Evolutionary conservation across 202 grass and related monocot genomes (phyloP).

Genomic region (Panicum hallii): DNA sequence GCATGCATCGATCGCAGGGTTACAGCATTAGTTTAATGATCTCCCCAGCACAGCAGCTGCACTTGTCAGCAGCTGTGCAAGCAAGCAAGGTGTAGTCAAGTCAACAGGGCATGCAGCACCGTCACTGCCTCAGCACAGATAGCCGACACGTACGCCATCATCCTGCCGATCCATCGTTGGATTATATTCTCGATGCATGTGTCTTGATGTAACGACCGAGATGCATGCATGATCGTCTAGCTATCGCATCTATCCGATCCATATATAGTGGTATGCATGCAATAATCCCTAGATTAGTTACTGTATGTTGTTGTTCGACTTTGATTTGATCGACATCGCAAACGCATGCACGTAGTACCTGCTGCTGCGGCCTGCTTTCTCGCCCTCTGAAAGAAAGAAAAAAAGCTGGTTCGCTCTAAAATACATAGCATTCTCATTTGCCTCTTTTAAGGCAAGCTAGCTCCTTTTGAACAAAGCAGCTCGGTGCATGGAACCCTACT

Average conservation of each 20-base stretch:
- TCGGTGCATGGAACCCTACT: slow-evolving; percentile 33
- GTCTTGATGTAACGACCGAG: background rate
- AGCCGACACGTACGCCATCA: slow-evolving; percentile 39
- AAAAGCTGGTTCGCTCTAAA: background rate
- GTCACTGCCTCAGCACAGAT: slow-evolving; percentile 15
- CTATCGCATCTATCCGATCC: too few relatives aligned
- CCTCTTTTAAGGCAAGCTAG: slow-evolving; percentile 44
- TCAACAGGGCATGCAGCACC: slow-evolving; percentile 45
- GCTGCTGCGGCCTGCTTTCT: background rate
- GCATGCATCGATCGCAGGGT: slow-evolving; percentile 12
- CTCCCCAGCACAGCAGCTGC: background rate
- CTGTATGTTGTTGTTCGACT: background rate
- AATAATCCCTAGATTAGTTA: slow-evolving; percentile 21
- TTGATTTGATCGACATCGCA: slow-evolving; percentile 22
- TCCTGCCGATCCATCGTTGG: background rate
- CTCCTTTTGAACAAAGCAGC: slow-evolving; percentile 43
- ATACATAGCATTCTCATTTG: slow-evolving; percentile 9
- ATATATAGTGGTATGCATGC: background rate
- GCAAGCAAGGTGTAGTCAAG: slow-evolving; percentile 46
- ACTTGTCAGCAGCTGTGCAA: slow-evolving; percentile 15
- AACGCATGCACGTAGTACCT: background rate
- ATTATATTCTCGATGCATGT: slow-evolving; percentile 40
- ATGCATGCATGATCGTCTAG: background rate
- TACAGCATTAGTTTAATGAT: slow-evolving; percentile 18
- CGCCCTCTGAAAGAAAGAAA: slow-evolving; percentile 20